Evolutionary conservation across 345 rosid species (phyloP), one percentile per base, ranked within the genome.

Genomic region (Orychophragmus violaceus): DNA sequence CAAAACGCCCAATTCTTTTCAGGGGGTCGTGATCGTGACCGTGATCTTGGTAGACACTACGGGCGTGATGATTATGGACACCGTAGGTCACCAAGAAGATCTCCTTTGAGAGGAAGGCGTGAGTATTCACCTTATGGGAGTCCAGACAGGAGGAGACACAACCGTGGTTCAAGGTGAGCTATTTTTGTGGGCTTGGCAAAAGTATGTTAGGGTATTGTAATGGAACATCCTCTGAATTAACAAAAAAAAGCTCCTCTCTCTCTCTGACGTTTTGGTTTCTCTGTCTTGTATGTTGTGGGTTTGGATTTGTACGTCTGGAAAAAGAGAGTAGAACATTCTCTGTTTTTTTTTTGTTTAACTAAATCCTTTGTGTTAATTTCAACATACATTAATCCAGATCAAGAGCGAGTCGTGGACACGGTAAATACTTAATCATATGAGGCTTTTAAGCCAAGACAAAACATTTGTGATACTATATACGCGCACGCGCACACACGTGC

Each of bases 91-190:
- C 8, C 46, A 41, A 41, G 46, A 41, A 8, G 19, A 41, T 14
- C 46, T 5, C 46, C 46, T 41, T 41, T 41, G 46, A 41, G 46
- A 41, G 46, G 19, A 41, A 41, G 46, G 19, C 46, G 46, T 41
- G 46, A 41, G 19, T 41, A 41, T 41, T 41, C 46, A 14, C 46
- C 19, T 41, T 41, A 39, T 41, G 78, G 78, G 22, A 78, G 84
- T 49, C 77, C 80, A 54, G 70, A 57, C 13, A 72, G 70, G 66
- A 62, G 67, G 44, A 19, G 32, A 51, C 29, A 71, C 29, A 16
- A 62, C 2, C 76, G 64, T 21, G 68, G 77, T 10, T 72, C 74
- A 69, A 52, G 84, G 50, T 78, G 71, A 72, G 51, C 19, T 45
- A 23, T 36, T n/a, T n/a, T n/a, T n/a, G n/a, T n/a, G n/a, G n/a